These are phyloP conservation scores for Linanthus parryae DNA, from an alignment of 148 eudicot genomes.

Conservation along the genomic window DNA sequence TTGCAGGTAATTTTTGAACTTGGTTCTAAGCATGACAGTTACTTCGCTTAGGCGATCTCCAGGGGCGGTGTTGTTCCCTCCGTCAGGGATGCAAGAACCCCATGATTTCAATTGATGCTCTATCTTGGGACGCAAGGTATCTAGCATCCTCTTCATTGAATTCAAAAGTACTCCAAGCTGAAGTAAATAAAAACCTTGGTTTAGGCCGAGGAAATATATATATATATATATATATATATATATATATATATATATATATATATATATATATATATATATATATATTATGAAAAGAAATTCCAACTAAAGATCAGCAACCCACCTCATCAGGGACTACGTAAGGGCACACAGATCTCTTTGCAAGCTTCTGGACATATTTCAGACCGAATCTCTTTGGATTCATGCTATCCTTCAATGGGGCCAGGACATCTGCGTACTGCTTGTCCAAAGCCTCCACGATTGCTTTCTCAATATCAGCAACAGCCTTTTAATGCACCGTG, in stretches of 20 bases:
- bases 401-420: constrained; percentile 65
- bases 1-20: constrained; percentile 70
- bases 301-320: too few species aligned
- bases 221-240: too few species aligned
- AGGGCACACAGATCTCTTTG: constrained; percentile 41
- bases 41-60: constrained; percentile 88
- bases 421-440: constrained; percentile 73
- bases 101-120: constrained; percentile 67
- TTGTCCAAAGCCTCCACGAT: constrained; percentile 73
- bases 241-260: too few species aligned
- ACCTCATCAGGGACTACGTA: constrained; percentile 82
- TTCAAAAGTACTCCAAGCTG: constrained; percentile 78
- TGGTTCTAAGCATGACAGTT: constrained; percentile 78
- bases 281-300: too few species aligned
- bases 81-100: constrained; percentile 74
- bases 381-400: constrained; percentile 68
- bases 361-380: constrained; percentile 68
- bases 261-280: too few species aligned
- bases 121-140: constrained; percentile 57
- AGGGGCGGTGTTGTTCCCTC: constrained; percentile 37
- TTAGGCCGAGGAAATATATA: neutral
- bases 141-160: constrained; percentile 88
- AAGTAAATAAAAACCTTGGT: neutral
- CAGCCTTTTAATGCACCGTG: constrained; percentile 31
- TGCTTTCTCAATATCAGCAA: constrained; percentile 78